A percentile compares a stretch with the other conserved stretches of the same genome.
Evolutionary conservation across 73 alveolate species (phyloP).

Genomic region (Diophrys sp.): DNA sequence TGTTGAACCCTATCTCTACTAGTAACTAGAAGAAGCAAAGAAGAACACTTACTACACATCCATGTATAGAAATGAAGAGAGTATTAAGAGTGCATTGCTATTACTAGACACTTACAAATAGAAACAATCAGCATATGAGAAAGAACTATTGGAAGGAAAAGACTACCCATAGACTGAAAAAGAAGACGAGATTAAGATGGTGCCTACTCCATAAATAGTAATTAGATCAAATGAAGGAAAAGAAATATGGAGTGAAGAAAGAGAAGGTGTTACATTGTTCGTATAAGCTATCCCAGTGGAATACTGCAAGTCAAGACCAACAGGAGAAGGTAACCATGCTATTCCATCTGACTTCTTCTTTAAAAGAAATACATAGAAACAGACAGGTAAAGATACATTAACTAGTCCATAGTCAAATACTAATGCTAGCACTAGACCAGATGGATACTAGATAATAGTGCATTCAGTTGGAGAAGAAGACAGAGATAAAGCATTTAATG

Average conservation of each 20-base stretch:
- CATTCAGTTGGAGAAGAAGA: no score
- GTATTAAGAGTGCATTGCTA: slow-evolving; percentile 20
- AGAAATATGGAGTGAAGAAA: slow-evolving; percentile 5
- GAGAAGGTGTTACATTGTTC: background rate
- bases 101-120: no score
- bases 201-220: slow-evolving; percentile 3
- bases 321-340: slow-evolving; percentile 2
- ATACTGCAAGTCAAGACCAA: slow-evolving; percentile 16
- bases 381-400: no score
- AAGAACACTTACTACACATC: slow-evolving; percentile 10
- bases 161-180: slow-evolving; percentile 21
- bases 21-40: slow-evolving; percentile 35
- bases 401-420: no score
- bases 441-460: no score
- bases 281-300: background rate
- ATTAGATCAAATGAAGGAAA: background rate
- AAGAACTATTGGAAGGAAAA: slow-evolving; percentile 2
- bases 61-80: slow-evolving; percentile 38
- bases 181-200: background rate
- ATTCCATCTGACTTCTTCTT: background rate
- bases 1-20: slow-evolving; percentile 49
- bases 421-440: no score
- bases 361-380: background rate
- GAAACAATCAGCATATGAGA: no score
- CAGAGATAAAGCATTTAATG: no score